These are phyloP conservation scores for Eleusine coracana DNA, from an alignment of 176 grass and related monocot species.

Conservation along the genomic window DNA sequence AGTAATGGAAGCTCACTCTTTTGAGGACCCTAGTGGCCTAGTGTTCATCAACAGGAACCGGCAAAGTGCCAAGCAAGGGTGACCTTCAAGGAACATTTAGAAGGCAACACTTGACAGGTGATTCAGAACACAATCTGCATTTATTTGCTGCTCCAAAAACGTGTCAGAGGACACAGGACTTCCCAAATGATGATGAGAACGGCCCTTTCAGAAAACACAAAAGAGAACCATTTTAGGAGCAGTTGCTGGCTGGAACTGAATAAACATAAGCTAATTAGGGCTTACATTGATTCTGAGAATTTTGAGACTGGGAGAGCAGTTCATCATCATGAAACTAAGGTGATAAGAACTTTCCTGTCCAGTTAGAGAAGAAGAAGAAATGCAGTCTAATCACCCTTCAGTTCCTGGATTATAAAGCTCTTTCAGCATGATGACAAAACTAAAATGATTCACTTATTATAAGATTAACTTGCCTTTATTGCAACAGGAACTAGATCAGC, in stretches of 20 bases:
- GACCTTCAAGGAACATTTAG: neutral
- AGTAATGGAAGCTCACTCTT: neutral
- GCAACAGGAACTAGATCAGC: constrained; percentile 58
- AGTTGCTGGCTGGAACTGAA: neutral
- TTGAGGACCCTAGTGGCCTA: neutral
- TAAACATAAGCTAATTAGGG: neutral
- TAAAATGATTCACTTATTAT: constrained; percentile 5
- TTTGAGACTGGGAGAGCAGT: neutral
- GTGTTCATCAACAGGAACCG: neutral
- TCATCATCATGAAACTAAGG: constrained; percentile 37
- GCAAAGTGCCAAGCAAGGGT: neutral
- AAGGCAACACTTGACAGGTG: constrained; percentile 5
- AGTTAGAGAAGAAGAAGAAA: no score
- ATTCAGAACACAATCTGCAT: neutral
- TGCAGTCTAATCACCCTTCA: no score
- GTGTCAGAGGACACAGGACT: neutral
- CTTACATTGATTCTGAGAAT: constrained; percentile 41
- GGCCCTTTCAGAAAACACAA: neutral
- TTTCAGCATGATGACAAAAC: neutral
- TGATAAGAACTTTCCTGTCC: neutral
- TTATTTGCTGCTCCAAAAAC: constrained; percentile 29
- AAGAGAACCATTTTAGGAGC: neutral
- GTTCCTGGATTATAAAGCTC: no score
- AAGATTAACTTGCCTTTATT: constrained; percentile 54
- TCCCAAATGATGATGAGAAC: neutral